Base-by-base conservation (phyloP, 2,329 filamentous ascomycete species). In the Drechslerella dactyloides region DNA sequence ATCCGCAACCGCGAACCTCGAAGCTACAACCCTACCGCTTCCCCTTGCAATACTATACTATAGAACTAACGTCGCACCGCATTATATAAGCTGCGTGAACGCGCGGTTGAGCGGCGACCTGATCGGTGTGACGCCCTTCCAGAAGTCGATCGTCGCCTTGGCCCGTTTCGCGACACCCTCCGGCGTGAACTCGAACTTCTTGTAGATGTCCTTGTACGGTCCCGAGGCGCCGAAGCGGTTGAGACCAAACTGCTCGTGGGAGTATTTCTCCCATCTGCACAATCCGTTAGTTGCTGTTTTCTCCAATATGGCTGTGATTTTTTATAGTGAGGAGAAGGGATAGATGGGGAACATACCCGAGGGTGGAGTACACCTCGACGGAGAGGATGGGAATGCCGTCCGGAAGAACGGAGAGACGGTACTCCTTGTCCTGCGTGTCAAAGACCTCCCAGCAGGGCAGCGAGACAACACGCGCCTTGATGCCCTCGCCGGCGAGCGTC, bases 131-230 rank as follows among this genome's bases (percentile, higher is more conserved):
- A 89, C 87, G 76, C 89, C 90, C 90, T 97, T 97, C 89, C 92
- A 99, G 88, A 97, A 99, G 80, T 97, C 88, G 78, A 97, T 84
- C 75, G 94, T 99, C 77, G 90, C 89, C 75, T 91, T 82, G 73
- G 93, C 94, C 78, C 94, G 92, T 90, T 97, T 97, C 83, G 90
- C 85, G 80, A 99, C 90, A 76, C 94, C 94, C 83, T 96, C 93
- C 60, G 94, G 90, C 55, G 93, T 99, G 85, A 99, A 97, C 83
- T 97, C 94, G 83, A 99, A 99, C 87, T 97, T 97, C 90, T 96
- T 89, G 87, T 99, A 99, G 73, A 99, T 92, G 78, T 97, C 89
- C 89, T 93, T 93, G 86, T 97, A 97, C 76, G 93, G 89, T 78
- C 93, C 94, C 64, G 91, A 96, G 76, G 93, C 93, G 87, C 94